Evolutionary conservation across 2,329 filamentous ascomycete species (phyloP), one percentile per base, ranked within the genome.

Genomic region (Penicillium verrucosum): DNA sequence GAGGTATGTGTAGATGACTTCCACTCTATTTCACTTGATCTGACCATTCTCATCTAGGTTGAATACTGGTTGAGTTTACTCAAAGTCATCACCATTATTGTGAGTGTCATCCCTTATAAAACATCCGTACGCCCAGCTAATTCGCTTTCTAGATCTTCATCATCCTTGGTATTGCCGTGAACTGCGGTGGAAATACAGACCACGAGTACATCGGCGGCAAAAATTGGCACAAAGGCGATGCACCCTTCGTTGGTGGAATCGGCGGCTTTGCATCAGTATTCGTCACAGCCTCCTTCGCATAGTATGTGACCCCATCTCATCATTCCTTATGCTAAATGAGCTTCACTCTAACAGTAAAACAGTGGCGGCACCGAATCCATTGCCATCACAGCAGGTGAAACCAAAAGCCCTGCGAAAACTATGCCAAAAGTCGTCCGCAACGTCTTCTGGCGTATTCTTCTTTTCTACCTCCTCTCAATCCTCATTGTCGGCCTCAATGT

Each of bases 181-280:
- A 85, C 58, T 79, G 77, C 53, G 85, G 85, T 18, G 85, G 77
- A 12, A 86, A 86, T 58, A 75, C 68, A 0, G 66, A 73, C 0
- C 77, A 81, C 51, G 71, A 75, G 45, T 86, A 86, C 59, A 84
- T 86, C 23, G 84, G 85, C 10, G 81, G 77, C 5, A 75, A 80
- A 57, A 78, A 85, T 64, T 88, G 83, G 80, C 76, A 81, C 55
- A 75, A 82, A 1, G 81, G 80, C 0, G 84, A 80, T 34, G 85
- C 85, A 1, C 85, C 85, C 0, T 88, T 88, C 63, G 85, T 87
- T 1, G 82, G 79, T 2, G 85, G 85, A 0, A 85, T 87, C 18
- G 84, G 84, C 38, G 85, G 85, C 1, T 87, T 88, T 61, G 84
- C 84, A 0, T 86, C 83, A 21, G 85, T 87, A 42, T 85, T 85